These are phyloP conservation scores for Amanita phalloides DNA, from an alignment of 768 basidiomycete genomes.

Conservation along the genomic window DNA sequence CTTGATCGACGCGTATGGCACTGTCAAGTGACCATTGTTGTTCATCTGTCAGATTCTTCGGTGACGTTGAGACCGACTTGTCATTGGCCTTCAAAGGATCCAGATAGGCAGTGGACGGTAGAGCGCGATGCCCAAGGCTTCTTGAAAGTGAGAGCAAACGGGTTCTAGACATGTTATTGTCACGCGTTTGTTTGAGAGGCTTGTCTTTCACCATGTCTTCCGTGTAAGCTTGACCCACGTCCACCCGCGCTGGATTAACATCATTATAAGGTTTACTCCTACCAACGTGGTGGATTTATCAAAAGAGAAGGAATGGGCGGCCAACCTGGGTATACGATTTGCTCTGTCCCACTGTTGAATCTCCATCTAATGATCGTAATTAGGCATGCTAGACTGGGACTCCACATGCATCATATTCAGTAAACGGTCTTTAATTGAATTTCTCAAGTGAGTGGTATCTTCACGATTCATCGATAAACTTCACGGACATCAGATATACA, in stretches of 20 bases:
- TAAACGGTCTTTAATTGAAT: slow-evolving; percentile 66
- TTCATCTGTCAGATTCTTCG: slow-evolving; percentile 33
- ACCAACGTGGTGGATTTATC: slow-evolving; percentile 43
- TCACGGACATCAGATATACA: slow-evolving; percentile 38
- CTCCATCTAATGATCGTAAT: not conserved
- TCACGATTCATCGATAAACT: not conserved
- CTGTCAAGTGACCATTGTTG: slow-evolving; percentile 45
- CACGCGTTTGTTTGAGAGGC: not conserved
- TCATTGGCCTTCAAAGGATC: not conserved
- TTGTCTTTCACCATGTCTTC: slow-evolving; percentile 24
- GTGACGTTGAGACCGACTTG: slow-evolving; percentile 39
- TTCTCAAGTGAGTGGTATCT: slow-evolving; percentile 47
- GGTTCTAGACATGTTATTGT: not conserved
- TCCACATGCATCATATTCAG: slow-evolving; percentile 67
- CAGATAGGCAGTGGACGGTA: not conserved
- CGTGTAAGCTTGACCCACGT: slow-evolving; percentile 20
- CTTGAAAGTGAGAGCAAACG: not conserved
- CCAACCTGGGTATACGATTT: slow-evolving; percentile 43
- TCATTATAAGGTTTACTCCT: slow-evolving; percentile 41
- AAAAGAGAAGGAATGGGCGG: slow-evolving; percentile 67
- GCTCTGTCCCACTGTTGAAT: not conserved
- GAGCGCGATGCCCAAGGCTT: not conserved
- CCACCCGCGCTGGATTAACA: not conserved
- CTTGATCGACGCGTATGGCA: slow-evolving; percentile 87
- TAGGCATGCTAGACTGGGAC: slow-evolving; percentile 80